These are phyloP conservation scores for Monosiga brevicollis DNA, from an alignment of 78 protist species.

Conservation along the genomic window DNA sequence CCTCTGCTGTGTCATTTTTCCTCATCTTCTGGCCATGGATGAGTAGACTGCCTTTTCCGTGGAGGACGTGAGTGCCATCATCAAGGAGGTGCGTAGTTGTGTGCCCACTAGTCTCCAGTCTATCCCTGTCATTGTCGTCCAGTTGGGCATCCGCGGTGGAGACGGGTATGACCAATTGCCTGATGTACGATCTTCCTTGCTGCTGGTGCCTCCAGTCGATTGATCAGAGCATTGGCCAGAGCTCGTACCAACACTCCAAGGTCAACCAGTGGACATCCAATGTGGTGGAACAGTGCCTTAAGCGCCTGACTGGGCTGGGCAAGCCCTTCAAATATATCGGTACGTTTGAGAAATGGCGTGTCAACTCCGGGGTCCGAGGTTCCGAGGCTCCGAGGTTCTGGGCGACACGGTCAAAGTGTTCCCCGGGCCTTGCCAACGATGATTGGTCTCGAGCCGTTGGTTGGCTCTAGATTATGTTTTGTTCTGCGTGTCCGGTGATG, in stretches of 20 bases:
- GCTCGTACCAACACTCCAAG: slow-evolving; percentile 22
- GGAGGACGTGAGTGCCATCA: neutral
- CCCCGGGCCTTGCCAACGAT: too few relatives aligned
- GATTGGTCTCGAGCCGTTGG: too few relatives aligned
- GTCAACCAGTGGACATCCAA: slow-evolving; percentile 40
- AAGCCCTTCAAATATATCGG: slow-evolving; percentile 63
- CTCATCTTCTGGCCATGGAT: neutral
- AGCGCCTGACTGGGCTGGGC: slow-evolving; percentile 35
- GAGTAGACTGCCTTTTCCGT: neutral
- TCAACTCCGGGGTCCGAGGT: too few relatives aligned
- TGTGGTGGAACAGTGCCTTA: slow-evolving; percentile 42
- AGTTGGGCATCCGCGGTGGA: too few relatives aligned
- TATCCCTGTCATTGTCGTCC: neutral
- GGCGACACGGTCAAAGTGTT: too few relatives aligned
- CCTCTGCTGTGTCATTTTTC: neutral
- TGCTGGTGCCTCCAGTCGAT: neutral
- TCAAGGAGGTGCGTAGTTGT: neutral
- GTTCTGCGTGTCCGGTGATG: too few relatives aligned
- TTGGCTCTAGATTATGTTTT: too few relatives aligned
- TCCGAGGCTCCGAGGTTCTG: too few relatives aligned
- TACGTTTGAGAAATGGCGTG: too few relatives aligned
- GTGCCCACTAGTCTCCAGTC: neutral
- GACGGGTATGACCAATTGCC: neutral
- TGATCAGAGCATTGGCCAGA: neutral
- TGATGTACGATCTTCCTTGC: neutral